Base-by-base conservation (phyloP, 345 rosid genomes). In the Rubroshorea leprosula region DNA sequence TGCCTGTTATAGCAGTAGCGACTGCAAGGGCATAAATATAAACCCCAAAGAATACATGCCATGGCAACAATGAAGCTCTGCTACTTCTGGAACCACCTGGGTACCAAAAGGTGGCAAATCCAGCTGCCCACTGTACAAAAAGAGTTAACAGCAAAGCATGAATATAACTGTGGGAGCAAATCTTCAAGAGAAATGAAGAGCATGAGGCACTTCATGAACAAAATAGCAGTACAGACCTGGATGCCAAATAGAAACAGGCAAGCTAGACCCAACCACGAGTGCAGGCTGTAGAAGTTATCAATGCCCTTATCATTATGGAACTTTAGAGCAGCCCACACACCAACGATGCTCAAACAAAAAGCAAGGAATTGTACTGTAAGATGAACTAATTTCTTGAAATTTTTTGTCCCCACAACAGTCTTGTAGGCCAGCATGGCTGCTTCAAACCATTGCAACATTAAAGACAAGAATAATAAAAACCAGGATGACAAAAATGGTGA, bases 291-390 rank as follows among this genome's bases (percentile, higher is more conserved):
- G 69, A 90, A 90, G 59, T 94, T 90, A 35, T 90, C 95, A 0
- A 94, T 90, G 66, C 96, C 95, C 74, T 83, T 90, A 38, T 90
- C 97, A 45, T 78, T 81, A 75, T 94, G 99, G 74, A 94, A 94
- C 72, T 87, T 94, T 69, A 77, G 62, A 52, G 96, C 97, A 5
- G 97, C 95, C 96, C 95, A 90, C 49, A 77, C 72, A 56, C 99
- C 99, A 12, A 87, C 58, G 19, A 78, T 8, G 68, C 97, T 82
- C 74, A 87, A 65, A 49, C 75, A 70, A 50, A 90, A 72, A 13
- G 92, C 95, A 16, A 83, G 20, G 57, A 81, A 74, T 66, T 90
- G 97, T 13, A 87, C 62, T 0, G 78, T 60, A 23, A 94, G 83
- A 80, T 87, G 99, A 61, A 90, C 83, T 41, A 84, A 57, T 75